Evolutionary conservation across 805 yeast genomes (phyloP).

Genomic region (Suhomyces pyralidae): DNA sequence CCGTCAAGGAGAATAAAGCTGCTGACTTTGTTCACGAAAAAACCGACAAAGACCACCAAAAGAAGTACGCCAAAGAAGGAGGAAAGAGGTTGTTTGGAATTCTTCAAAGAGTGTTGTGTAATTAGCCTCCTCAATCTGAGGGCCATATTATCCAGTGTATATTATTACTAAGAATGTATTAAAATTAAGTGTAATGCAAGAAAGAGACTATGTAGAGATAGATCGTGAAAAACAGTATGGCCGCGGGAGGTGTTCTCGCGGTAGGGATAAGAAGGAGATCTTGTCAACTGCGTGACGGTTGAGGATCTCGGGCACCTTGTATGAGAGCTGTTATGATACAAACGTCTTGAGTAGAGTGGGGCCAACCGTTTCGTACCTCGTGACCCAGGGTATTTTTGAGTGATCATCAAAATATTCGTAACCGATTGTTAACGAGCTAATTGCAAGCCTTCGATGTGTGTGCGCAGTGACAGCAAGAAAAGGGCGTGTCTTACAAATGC

Average conservation of each 20-base stretch:
- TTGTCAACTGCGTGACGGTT: not conserved
- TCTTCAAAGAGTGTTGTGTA: constrained; percentile 6
- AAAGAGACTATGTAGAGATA: not conserved
- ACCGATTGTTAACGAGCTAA: not conserved
- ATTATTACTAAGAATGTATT: not conserved
- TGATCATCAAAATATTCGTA: not conserved
- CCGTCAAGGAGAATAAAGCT: constrained; percentile 21
- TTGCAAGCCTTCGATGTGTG: not conserved
- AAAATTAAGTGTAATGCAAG: not conserved
- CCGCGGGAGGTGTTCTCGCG: not conserved
- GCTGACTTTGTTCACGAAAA: constrained; percentile 25
- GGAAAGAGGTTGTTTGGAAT: constrained; percentile 9
- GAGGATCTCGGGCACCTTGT: not conserved
- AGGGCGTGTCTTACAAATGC: not conserved
- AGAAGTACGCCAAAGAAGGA: constrained; percentile 31
- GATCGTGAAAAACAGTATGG: not conserved
- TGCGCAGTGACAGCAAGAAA: not conserved
- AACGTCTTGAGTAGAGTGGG: not conserved
- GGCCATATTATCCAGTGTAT: not conserved
- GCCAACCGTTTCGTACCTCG: not conserved
- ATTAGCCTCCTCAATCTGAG: not conserved
- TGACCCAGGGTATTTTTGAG: not conserved
- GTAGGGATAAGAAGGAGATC: not conserved
- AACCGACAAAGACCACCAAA: constrained; percentile 26
- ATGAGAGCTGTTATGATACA: not conserved